Evolutionary conservation across 1,284 basidiomycete species (phyloP).

Genomic region (Nidula niveotomentosa): DNA sequence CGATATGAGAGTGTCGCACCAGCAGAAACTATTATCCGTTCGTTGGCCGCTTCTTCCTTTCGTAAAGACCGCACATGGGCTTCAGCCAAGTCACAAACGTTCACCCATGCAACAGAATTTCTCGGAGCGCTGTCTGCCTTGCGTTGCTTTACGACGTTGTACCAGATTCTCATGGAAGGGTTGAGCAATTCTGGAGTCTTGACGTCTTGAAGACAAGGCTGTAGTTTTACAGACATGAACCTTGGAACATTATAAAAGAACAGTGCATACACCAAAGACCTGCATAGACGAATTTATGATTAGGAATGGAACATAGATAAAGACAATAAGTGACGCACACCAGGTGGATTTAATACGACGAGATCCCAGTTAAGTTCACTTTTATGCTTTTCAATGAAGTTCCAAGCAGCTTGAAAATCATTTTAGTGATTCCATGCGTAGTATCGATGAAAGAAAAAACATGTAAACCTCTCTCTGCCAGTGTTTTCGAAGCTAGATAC

Average conservation of each 20-base stretch:
- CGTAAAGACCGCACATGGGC: conserved; percentile 8
- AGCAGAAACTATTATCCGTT: conserved; percentile 10
- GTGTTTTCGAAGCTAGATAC: conserved; percentile 36
- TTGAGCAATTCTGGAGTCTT: neutral
- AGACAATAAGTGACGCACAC: conserved; percentile 18
- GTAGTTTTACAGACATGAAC: neutral
- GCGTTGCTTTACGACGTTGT: neutral
- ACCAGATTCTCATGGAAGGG: neutral
- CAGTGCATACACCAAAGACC: conserved; percentile 27
- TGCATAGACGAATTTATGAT: conserved; percentile 4
- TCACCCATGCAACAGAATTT: conserved; percentile 28
- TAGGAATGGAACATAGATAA: neutral
- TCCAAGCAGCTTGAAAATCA: conserved; percentile 35
- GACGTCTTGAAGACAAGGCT: neutral
- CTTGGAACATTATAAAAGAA: neutral
- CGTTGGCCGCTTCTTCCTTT: conserved; percentile 7
- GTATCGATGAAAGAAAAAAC: neutral
- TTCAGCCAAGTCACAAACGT: conserved; percentile 57
- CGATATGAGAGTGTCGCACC: conserved; percentile 5
- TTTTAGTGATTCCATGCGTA: neutral
- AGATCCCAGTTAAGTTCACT: conserved; percentile 33
- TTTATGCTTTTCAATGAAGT: conserved; percentile 31
- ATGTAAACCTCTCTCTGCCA: conserved; percentile 34
- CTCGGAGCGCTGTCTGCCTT: neutral
- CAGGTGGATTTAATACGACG: conserved; percentile 32